Evolutionary conservation across 148 eudicot genomes (phyloP).

Genomic region (Limonium bicolor): DNA sequence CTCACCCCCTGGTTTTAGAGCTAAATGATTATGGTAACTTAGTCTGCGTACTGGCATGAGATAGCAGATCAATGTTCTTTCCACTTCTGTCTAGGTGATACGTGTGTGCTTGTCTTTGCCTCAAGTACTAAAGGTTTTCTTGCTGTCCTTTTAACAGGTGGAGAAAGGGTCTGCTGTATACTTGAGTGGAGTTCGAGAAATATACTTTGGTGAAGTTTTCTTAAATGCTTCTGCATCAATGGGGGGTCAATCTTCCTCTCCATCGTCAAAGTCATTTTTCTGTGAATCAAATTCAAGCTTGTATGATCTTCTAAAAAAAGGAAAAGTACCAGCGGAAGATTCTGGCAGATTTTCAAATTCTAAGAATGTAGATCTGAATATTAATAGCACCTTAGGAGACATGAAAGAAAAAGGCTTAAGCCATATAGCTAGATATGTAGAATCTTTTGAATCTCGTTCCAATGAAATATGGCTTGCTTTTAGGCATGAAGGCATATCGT

Average conservation of each 20-base stretch:
- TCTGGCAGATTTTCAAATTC: conserved; percentile 22
- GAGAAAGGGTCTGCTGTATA: conserved; percentile 81
- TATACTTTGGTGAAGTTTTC: conserved; percentile 91
- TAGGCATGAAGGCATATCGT: conserved; percentile 82
- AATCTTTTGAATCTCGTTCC: conserved; percentile 82
- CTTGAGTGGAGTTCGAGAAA: conserved; percentile 87
- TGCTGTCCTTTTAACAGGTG: conserved; percentile 40
- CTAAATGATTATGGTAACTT: no score
- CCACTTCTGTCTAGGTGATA: no score
- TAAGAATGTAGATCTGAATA: conserved; percentile 7
- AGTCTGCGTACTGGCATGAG: no score
- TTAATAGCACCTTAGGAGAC: conserved; percentile 17
- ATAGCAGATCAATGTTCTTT: no score
- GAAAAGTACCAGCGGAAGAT: conserved; percentile 18
- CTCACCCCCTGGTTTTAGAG: no score
- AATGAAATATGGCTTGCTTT: conserved; percentile 98
- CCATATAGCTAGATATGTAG: conserved; percentile 94
- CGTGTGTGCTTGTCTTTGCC: no score
- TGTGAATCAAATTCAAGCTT: conserved; percentile 13
- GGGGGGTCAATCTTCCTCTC: conserved; percentile 18
- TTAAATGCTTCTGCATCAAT: conserved; percentile 54
- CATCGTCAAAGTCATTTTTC: conserved; percentile 15
- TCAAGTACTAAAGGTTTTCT: neutral
- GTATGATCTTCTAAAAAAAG: conserved; percentile 14
- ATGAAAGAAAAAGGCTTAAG: conserved; percentile 65